Evolutionary conservation across 2,329 filamentous ascomycete species (phyloP).

Genomic region (Harringtonia aguacate): DNA sequence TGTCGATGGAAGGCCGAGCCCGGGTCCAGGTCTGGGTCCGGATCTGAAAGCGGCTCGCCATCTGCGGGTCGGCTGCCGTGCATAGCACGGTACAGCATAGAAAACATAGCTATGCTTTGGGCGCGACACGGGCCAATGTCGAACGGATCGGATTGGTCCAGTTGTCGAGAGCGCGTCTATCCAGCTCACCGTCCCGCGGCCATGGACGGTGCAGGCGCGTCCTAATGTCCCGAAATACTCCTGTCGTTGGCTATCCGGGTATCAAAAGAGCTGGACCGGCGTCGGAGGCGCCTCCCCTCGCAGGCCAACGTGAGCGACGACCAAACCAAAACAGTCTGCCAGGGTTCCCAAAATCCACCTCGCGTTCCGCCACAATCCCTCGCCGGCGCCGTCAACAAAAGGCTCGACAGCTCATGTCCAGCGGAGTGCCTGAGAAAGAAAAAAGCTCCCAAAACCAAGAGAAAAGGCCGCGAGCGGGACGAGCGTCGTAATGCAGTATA

Average conservation of each 20-base stretch:
- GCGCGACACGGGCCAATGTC: conserved; percentile 5
- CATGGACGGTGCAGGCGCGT: neutral
- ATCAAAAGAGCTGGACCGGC: neutral
- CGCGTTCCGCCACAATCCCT: conserved; percentile 9
- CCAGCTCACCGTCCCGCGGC: neutral
- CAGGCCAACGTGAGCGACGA: no score
- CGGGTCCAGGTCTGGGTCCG: conserved; percentile 9
- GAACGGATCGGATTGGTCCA: neutral
- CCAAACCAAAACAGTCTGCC: neutral
- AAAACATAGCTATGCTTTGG: conserved; percentile 16
- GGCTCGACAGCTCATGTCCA: conserved; percentile 6
- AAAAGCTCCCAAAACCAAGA: neutral
- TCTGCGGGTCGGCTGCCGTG: conserved; percentile 15
- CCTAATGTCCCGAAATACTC: no score
- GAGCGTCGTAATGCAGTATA: neutral
- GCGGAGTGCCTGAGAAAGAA: neutral
- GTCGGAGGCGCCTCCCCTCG: no score
- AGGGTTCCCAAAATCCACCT: conserved; percentile 5
- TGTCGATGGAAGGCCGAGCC: conserved; percentile 6
- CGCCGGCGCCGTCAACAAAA: conserved; percentile 1
- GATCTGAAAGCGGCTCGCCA: conserved; percentile 10
- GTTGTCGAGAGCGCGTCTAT: neutral
- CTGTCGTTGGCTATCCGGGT: neutral
- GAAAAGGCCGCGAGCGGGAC: neutral
- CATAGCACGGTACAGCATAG: conserved; percentile 20